phyloP scores from a whole-genome alignment of 2,329 filamentous ascomycete species.

The Xylaria hypoxylon region DNA sequence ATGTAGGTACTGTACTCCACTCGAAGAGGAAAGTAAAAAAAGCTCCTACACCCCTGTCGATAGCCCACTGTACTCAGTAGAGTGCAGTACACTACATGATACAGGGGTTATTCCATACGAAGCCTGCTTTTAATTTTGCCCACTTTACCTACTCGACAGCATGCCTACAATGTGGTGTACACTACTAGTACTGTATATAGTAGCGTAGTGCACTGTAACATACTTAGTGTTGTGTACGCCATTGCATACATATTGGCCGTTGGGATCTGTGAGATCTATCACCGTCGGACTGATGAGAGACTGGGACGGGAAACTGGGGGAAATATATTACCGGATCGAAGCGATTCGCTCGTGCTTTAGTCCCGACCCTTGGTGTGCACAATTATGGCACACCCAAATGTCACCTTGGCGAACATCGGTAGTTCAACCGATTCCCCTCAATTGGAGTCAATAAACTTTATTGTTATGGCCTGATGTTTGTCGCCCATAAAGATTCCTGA shows the following conservation, averaged over 20 bases:
- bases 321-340: conserved; percentile 24
- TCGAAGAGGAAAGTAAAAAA: conserved; percentile 34
- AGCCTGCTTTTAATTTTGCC: conserved; percentile 35
- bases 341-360: conserved; percentile 24
- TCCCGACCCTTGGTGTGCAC: conserved; percentile 18
- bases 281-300: conserved; percentile 22
- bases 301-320: not conserved
- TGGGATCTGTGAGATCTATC: conserved; percentile 29
- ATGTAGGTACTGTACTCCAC: conserved; percentile 15
- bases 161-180: not conserved
- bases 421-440: conserved; percentile 13
- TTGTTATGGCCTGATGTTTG: conserved; percentile 29
- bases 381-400: conserved; percentile 18
- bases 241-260: conserved; percentile 9
- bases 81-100: no score
- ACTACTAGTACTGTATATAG: no score
- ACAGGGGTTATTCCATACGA: conserved; percentile 30
- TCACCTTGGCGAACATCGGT: conserved; percentile 9
- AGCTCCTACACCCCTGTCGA: conserved; percentile 24
- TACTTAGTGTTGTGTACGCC: not conserved
- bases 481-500: conserved; percentile 14
- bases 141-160: conserved; percentile 12
- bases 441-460: conserved; percentile 9
- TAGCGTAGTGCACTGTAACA: not conserved
- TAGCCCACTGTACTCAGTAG: not conserved